Evolutionary conservation across 2,329 filamentous ascomycete genomes (phyloP).

Genomic region (Pyrenochaeta sp.): DNA sequence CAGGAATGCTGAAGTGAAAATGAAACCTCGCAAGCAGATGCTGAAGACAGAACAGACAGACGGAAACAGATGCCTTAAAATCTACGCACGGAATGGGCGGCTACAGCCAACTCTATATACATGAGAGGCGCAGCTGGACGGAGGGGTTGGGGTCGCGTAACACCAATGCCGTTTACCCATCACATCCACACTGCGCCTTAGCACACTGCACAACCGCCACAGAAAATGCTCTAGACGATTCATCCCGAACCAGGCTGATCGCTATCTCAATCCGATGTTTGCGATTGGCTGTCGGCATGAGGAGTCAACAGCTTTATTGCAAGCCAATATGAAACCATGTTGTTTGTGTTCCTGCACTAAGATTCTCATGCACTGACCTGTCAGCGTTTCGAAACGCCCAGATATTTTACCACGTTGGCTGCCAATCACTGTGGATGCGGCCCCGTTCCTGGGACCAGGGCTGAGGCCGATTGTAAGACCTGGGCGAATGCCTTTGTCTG

Average conservation of each 20-base stretch:
- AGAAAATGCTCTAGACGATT: not conserved
- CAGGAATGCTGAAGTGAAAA: not conserved
- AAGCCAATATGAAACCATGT: conserved; percentile 13
- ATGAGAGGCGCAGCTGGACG: conserved; percentile 20
- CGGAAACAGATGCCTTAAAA: conserved; percentile 4
- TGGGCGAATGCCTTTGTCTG: conserved; percentile 10
- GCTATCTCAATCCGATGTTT: not conserved
- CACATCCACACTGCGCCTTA: conserved; percentile 1
- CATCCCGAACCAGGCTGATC: conserved; percentile 4
- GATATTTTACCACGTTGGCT: conserved; percentile 16
- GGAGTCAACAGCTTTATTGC: conserved; percentile 7
- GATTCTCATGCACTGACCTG: not conserved
- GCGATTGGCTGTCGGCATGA: conserved; percentile 9
- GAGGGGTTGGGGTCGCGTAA: conserved; percentile 21
- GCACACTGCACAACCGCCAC: not conserved
- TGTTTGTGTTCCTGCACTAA: conserved; percentile 17
- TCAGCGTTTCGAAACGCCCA: conserved; percentile 33
- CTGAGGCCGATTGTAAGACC: conserved; percentile 13
- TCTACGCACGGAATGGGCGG: not conserved
- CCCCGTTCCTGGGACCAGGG: conserved; percentile 12
- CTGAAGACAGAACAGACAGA: conserved; percentile 1
- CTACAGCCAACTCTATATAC: conserved; percentile 25
- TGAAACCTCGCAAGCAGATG: not conserved
- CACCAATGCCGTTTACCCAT: conserved; percentile 8
- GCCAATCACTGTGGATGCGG: conserved; percentile 24